Conservation (phyloP, 805 yeast species). For the Suhomyces sp. region DNA sequence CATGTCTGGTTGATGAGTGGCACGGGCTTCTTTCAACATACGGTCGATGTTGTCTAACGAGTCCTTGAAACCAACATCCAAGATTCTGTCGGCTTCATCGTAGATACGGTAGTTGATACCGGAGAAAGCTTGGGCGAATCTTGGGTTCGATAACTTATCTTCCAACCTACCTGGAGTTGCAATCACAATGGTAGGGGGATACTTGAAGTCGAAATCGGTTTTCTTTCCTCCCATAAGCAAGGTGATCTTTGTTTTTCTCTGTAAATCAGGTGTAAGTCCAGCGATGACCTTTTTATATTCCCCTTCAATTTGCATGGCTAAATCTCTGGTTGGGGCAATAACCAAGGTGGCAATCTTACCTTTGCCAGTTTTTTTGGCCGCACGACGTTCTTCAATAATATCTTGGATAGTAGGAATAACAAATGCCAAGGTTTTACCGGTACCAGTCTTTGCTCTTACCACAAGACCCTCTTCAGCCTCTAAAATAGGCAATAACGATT, state of each 20-base stretch:
- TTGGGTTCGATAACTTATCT: constrained; percentile 53
- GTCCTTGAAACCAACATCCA: constrained; percentile 76
- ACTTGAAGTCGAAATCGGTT: constrained; percentile 27
- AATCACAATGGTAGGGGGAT: constrained; percentile 61
- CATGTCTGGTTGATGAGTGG: constrained; percentile 16
- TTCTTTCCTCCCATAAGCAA: constrained; percentile 67
- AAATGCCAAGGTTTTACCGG: constrained; percentile 91
- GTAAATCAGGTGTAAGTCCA: constrained; percentile 16
- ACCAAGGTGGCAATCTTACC: constrained; percentile 48
- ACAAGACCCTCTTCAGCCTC: constrained; percentile 61
- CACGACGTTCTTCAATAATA: constrained; percentile 28
- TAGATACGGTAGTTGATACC: constrained; percentile 63
- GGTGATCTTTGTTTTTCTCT: constrained; percentile 14
- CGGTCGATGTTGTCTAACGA: constrained; percentile 59
- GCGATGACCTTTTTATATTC: constrained; percentile 51
- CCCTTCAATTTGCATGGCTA: constrained; percentile 75
- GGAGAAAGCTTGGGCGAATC: constrained; percentile 45
- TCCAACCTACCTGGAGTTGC: constrained; percentile 88
- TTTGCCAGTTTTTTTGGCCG: constrained; percentile 20
- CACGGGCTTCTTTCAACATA: constrained; percentile 38
- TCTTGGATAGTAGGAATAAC: constrained; percentile 75
- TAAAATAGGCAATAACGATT: constrained; percentile 57
- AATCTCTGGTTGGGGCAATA: constrained; percentile 87
- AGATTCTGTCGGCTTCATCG: constrained; percentile 89
- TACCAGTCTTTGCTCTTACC: constrained; percentile 91